Base-by-base conservation (phyloP, 2,329 filamentous ascomycete species). In the Botryotinia narcissicola region DNA sequence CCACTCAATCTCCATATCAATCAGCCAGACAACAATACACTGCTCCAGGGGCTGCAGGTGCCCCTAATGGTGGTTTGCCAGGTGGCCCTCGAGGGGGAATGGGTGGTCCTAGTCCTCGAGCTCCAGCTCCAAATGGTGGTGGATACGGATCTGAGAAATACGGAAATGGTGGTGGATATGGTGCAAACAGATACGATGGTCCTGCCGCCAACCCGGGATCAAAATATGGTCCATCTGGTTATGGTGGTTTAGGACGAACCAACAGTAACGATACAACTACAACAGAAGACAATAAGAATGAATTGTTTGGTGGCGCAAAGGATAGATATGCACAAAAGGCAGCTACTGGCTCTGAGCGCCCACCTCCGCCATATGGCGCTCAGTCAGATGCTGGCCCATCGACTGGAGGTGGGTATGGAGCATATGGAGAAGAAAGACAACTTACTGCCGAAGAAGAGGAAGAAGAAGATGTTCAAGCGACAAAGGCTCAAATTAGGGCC, bases 391-490 rank as follows among this genome's bases (percentile, higher is more conserved):
- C 74, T 14, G 73, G 57, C n/a, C 59, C 51, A 57, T 75, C 74
- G 44, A 72, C 66, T 35, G 71, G 69, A 20, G 75, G 76, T 32
- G 77, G 77, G 29, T 86, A 85, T 73, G 87, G 85, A 40, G 87
- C 86, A 42, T 90, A 90, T 75, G 88, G 93, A 70, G 90, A 91
- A 73, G 87, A 92, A 74, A 89, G 93, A 66, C 89, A 97, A 81
- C 84, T 97, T 77, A 97, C 93, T 0, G 93, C 91, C 1, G 93
- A 97, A 73, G 84, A 88, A 84, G 83, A 91, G 76, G 91, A 96
- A 78, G 90, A 93, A 75, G 89, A 93, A 81, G 90, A 92, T 74
- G 88, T 95, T 20, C 86, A 90, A 74, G 89, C 89, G 0, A 90
- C 91, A 29, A 94, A 94, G 81, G 86, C 91, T 77, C 88, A 97